Base-by-base conservation (phyloP, 2,329 filamentous ascomycete species). In the Aspergillus hortae region DNA sequence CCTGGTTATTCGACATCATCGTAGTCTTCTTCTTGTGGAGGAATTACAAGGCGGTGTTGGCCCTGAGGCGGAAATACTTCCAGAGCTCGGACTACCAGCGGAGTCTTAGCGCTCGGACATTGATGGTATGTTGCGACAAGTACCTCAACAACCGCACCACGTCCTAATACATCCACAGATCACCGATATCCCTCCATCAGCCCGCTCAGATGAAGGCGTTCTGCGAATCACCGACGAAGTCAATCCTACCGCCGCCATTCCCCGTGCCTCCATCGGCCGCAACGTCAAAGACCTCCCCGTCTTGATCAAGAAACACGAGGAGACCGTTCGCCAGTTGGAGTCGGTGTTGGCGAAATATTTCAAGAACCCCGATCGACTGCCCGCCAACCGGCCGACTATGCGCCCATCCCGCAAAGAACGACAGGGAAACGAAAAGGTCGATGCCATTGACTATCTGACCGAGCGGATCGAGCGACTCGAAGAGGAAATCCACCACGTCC, bases 361-460 rank as follows among this genome's bases (percentile, higher is more conserved):
- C 44, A 95, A 88, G 70, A 88, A 96, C 54, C 94, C 94, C 0
- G 81, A 88, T 56, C 84, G 87, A 55, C 78, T 97, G 0, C 94
- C 94, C 0, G 62, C 87, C 0, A 83, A 82, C 17, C 83, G 94
- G 32, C 94, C 94, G 1, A 80, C 82, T 45, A 95, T 92, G 76
- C 84, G 82, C 42, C 89, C 90, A 0, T 88, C 88, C 11, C 92
- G 91, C 67, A 88, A 87, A 57, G 90, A 96, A 62, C 84, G 83
- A 51, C 80, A 84, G 0, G 86, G 80, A 32, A 83, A 83, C 12
- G 62, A 89, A 58, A 92, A 91, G 67, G 82, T 97, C 4, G 94
- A 99, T 67, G 90, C 94, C 15, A 97, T 99, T 64, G 90, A 96
- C 56, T 97, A 96, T 64, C 78, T 95, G 49, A 95, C 91, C 0